Evolutionary conservation across 345 rosid species (phyloP).

Genomic region (Angophora floribunda): DNA sequence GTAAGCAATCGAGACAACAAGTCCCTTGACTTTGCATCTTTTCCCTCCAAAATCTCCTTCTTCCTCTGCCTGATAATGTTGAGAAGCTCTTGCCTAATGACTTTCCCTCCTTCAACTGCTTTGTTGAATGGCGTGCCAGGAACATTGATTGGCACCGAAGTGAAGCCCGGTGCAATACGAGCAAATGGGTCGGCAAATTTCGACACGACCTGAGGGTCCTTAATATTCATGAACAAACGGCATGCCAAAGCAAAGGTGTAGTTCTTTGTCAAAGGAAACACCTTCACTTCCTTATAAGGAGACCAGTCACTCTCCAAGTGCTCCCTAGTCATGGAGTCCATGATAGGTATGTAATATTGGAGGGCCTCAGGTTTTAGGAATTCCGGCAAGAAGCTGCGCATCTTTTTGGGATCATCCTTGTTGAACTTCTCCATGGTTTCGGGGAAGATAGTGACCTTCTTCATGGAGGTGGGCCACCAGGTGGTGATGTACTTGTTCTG

Average conservation of each 20-base stretch:
- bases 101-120: neutral
- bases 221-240: neutral
- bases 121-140: neutral
- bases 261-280: neutral
- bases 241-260: neutral
- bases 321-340: neutral
- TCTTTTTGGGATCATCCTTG: neutral
- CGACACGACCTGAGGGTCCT: neutral
- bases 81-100: neutral
- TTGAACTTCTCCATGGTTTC: neutral
- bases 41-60: neutral
- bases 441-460: neutral
- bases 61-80: neutral
- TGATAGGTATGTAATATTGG: neutral
- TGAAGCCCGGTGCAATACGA: neutral
- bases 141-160: neutral
- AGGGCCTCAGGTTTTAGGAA: neutral
- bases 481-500: neutral
- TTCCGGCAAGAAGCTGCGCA: neutral
- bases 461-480: neutral
- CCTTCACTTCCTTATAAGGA: neutral
- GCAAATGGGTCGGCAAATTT: neutral
- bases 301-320: neutral
- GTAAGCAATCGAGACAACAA: neutral
- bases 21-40: neutral